These are phyloP conservation scores for Syzygium jambos DNA, from an alignment of 345 rosid genomes.

Conservation along the genomic window DNA sequence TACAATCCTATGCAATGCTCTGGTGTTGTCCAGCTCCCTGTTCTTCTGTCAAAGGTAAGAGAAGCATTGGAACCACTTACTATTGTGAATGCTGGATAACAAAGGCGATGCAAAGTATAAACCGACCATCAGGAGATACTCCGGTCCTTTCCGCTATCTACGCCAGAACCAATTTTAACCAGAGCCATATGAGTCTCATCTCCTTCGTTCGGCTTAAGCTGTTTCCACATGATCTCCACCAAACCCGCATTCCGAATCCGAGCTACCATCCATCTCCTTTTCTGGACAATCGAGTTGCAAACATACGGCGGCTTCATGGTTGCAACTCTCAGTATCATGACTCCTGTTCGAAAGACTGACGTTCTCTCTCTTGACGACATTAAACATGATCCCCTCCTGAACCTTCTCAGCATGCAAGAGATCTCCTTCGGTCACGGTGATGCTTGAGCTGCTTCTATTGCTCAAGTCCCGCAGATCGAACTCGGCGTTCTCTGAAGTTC, in stretches of 20 bases:
- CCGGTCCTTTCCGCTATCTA: not conserved
- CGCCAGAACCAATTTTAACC: not conserved
- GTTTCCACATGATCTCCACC: not conserved
- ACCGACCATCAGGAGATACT: not conserved
- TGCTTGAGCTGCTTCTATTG: conserved; percentile 39
- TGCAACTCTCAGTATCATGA: conserved; percentile 20
- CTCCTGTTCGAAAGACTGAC: conserved; percentile 23
- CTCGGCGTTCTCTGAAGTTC: conserved; percentile 26
- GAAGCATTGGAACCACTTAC: not conserved
- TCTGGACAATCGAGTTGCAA: conserved; percentile 60
- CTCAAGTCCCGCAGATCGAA: conserved; percentile 22
- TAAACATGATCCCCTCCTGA: conserved; percentile 56
- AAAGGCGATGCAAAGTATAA: not conserved
- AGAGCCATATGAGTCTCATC: not conserved
- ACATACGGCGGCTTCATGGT: conserved; percentile 46
- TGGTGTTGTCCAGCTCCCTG: not conserved
- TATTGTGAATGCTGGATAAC: not conserved
- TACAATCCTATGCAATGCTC: not conserved
- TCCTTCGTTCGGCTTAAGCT: not conserved
- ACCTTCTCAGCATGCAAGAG: conserved; percentile 66
- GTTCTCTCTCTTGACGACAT: conserved; percentile 54
- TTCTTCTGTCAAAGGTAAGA: not conserved
- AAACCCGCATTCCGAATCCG: not conserved
- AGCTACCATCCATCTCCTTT: conserved; percentile 36
- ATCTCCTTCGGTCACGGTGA: conserved; percentile 74